Base-by-base conservation (phyloP, 1,139 yeast genomes). In the Suhomyces yuchorum region DNA sequence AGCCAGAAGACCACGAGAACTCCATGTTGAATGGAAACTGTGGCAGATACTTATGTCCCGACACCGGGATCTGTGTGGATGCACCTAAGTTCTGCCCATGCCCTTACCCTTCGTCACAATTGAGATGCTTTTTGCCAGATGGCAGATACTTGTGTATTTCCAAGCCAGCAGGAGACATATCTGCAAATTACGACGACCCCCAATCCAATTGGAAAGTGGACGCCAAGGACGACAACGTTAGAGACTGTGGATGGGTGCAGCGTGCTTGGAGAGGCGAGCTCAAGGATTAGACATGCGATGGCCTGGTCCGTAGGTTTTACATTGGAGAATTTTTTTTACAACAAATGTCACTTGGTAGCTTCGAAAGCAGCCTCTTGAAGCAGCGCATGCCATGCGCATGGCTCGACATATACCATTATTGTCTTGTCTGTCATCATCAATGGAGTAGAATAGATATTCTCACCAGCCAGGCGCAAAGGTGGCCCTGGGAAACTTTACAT, bases 41-140 rank as follows among this genome's bases (percentile, higher is more conserved):
- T 61, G 67, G 70, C n/a, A 73, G 73, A 12, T 93, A 85, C 63
- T 67, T 92, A 40, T 93, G 99, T 63, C 87, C 88, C 2, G 96
- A 85, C 56, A 90, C 97, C 0, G 73, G 83, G 42, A 73, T 77
- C 8, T 93, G 99, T 68, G 99, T 88, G 0, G 75, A 77, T 7
- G 62, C 68, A 2, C 82, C 91, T 1, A 62, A 76, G 20, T 85
- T 85, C 48, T 93, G 99, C 64, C 97, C 98, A 1, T 93, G 99
- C 65, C 91, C 90, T 8, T 92, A 81, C 61, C 93, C 96, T 1
- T 81, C 83, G 46, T 85, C 96, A 1, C 97, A 93, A 63, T 63
- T 87, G 53, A 85, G 90, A 59, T 93, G 99, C 64, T 65, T 77
- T 6, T 71, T 89, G 44, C 96, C 97, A 0, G 83, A 81, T 51